Base-by-base conservation (phyloP, 169 alveolate genomes). In the Theileria annulata region DNA sequence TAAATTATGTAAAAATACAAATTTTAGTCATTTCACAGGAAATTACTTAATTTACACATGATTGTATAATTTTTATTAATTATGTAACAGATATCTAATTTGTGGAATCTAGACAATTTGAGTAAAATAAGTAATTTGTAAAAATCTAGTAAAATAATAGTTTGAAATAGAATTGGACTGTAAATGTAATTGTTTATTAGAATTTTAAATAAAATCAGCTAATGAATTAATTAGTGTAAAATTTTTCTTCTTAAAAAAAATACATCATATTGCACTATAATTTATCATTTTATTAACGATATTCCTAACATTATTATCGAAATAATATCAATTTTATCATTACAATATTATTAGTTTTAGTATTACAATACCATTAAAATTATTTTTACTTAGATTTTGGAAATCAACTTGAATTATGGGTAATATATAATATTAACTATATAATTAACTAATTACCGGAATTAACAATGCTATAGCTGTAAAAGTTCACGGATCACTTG, bases 401-500 rank as follows among this genome's bases (percentile, higher is more conserved):
- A 42, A 42, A 3, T 10, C 13, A 42, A 42, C 17, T 42, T 42
- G 51, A 42, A 42, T 42, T 42, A 42, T 42, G 51, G 51, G 51
- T 42, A 42, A 8, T 8, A 10, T 42, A 42, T 42, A 10, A 42
- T 42, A 42, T 3, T 42, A 42, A 42, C 13, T 42, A 42, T 42
- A 42, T 42, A 42, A 42, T 42, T 17, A 42, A 42, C 1, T 42
- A 12, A 42, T 42, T 42, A 42, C 51, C 13, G 6, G 3, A 42
- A 42, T 42, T 42, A 42, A 42, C 15, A 8, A 8, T 42, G 51
- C 4, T 58, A 25, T 71, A 84, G 90, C 90, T 56, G 90, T 84
- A 33, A 96, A 96, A 89, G 98, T 96, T 66, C 99, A 95, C 92
- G 99, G 99, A 79, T 96, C 99, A 49, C 91, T 98, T 85, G 98